Base-by-base conservation (phyloP, 2,329 filamentous ascomycete genomes). In the Xylariaceae sp. region DNA sequence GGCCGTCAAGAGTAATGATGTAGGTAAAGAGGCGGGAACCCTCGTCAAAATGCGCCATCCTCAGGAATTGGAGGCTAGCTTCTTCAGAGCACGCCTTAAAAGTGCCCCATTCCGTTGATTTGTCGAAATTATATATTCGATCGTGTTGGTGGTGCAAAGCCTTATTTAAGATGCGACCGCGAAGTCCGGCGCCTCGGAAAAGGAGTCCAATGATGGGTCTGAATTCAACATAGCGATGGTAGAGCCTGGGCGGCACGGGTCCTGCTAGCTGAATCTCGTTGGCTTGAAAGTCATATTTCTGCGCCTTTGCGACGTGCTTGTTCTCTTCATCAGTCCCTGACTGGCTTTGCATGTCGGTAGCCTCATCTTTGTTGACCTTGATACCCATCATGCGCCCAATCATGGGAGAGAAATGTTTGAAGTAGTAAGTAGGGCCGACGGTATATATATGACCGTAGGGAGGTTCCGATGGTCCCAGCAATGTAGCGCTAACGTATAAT, bases 151-250 rank as follows among this genome's bases (percentile, higher is more conserved):
- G 89, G 70, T 95, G 91, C 5, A 97, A 78, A 0, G 89, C 89
- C 65, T 86, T 87, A 70, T 94, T 90, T 26, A 96, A 75, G 45
- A 96, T 78, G 59, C 83, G 85, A 19, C 92, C 92, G 47, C 88
- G 81, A 3, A 96, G 65, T 50, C 91, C 91, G 31, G 82, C 81
- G 7, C 83, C 82, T 1, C 85, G 87, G 72, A 96, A 97, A 85
- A 96, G 95, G 60, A 85, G 83, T 49, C 88, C 89, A 52, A 97
- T 88, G 66, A 96, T 89, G 30, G 91, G 91, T 54, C 85, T 87
- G 72, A 96, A 96, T 69, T 95, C 91, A 54, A 96, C 91, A 67
- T 88, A 97, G 62, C 91, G 87, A 69, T 96, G 91, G 70, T 96
- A 96, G 35, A 97, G 76, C 58, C 84, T 77, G 2, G 83, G 75